Base-by-base conservation (phyloP, 345 rosid genomes). In the Ceriops decandra region DNA sequence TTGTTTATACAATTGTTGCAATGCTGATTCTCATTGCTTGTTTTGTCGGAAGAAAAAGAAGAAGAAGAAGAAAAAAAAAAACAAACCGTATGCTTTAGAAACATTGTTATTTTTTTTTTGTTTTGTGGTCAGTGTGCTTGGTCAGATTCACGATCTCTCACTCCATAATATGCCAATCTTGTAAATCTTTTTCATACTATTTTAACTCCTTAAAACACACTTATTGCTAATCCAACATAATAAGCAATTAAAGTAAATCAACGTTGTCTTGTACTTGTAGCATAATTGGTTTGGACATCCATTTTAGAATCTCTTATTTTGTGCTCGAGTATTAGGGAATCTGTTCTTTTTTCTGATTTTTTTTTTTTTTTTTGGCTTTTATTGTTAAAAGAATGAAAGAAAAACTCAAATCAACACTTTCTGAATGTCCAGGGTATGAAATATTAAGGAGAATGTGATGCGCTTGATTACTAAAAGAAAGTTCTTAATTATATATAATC, bases 211-310 rank as follows among this genome's bases (percentile, higher is more conserved):
- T 24, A 2, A 26, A 22, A 51, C 17, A 27, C 49, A 31, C 47
- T 64, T 64, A 63, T 52, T 74, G 77, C 62, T 38, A 70, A 70
- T 74, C 78, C 64, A 27, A 53, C 70, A 66, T 60, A 32, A 51
- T 20, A n/a, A 35, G 19, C 75, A 73, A 63, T 57, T 65, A 61
- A 28, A 19, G 2, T 66, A 49, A 56, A 10, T 11, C 27, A 31
- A 31, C 26, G 15, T 27, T 60, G 30, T 22, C 6, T 4, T 15
- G 19, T 20, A 38, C 26, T 24, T 20, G 42, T 28, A 15, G 17
- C 10, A 20, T 35, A 63, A n/a, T n/a, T 20, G 26, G 7, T 53
- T 53, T n/a, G 10, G 24, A 53, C 7, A n/a, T 10, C 26, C 1
- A 26, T 20, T 53, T 53, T n/a, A 20, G 57, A 24, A n/a, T 53